Base-by-base conservation (phyloP, 208 protist genomes). In the Acanthamoeba castellanii region DNA sequence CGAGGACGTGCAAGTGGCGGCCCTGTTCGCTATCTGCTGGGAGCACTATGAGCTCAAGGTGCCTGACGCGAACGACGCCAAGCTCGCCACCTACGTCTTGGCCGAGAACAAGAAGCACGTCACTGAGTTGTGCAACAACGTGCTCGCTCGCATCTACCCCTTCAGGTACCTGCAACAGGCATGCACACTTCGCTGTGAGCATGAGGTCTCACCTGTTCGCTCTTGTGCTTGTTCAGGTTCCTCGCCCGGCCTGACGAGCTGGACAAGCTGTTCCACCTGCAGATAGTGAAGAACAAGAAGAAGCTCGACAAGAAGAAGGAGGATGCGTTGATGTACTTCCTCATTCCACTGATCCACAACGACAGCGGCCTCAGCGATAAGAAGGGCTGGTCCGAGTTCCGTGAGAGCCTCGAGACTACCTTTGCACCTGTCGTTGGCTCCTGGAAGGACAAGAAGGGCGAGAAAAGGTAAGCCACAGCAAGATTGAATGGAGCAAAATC, bases 401-500 rank as follows among this genome's bases (percentile, higher is more conserved):
- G 89, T 0, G 89, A 93, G 64, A 81, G 30, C 47, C 89, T 93
- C 50, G 89, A 81, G 64, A 37, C 25, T 14, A 81, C 89, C 68
- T 93, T 93, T 22, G 61, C 64, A 16, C 59, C 64, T 8, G 45
- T 93, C 64, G 89, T 93, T 20, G 89, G 89, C 89, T 66, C 42
- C 61, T 93, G 89, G 89, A 74, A 81, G n/a, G 89, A 93, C 89
- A 93, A 93, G 37, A 93, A 93, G 89, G 66, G 66, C 27, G 89
- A 93, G 37, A 93, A 93, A 57, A 93, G 89, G 64, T 72, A 61
- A 22, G 16, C 20, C 78, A 42, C 30, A 4, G 64, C 27, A 22
- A 4, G 64, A 30, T 32, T 76, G 14, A 18, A 42, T 50, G 47
- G 27, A 76, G 27, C 13, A 4, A 45, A 20, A 84, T 84, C 45